These are phyloP conservation scores for Aspergillus ostianus DNA, from an alignment of 495 filamentous ascomycete species.

Conservation along the genomic window DNA sequence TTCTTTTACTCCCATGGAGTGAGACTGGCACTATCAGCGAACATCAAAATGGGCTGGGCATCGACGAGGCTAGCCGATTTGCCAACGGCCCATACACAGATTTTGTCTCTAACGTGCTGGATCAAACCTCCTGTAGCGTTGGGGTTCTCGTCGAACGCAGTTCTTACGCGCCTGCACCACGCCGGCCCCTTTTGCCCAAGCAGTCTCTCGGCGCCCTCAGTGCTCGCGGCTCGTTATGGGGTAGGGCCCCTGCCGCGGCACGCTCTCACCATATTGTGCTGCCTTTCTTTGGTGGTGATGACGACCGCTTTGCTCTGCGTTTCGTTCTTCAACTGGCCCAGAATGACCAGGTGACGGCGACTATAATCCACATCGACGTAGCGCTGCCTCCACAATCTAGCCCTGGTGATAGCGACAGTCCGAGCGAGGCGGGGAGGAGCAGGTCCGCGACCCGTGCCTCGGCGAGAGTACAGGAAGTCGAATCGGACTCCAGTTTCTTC, in stretches of 20 bases:
- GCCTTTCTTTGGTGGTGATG: slow-evolving; percentile 80
- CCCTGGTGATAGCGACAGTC: not conserved
- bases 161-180: slow-evolving; percentile 33
- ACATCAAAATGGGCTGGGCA: slow-evolving; percentile 31
- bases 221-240: slow-evolving; percentile 49
- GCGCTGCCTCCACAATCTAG: slow-evolving; percentile 3
- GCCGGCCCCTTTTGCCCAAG: slow-evolving; percentile 37
- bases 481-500: slow-evolving; percentile 60
- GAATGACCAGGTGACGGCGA: slow-evolving; percentile 63
- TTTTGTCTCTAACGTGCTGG: slow-evolving; percentile 65
- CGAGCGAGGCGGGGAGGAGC: not conserved
- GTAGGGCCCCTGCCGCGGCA: slow-evolving; percentile 43
- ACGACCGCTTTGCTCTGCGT: slow-evolving; percentile 78
- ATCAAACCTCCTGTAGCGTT: slow-evolving; percentile 59
- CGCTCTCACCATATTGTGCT: slow-evolving; percentile 84
- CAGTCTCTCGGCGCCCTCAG: slow-evolving; percentile 58
- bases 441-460: not conserved
- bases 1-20: slow-evolving; percentile 89
- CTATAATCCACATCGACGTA: slow-evolving; percentile 30
- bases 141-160: slow-evolving; percentile 83
- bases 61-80: slow-evolving; percentile 29
- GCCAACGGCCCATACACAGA: slow-evolving; percentile 53
- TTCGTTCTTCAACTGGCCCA: slow-evolving; percentile 78
- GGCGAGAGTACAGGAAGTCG: slow-evolving; percentile 7
- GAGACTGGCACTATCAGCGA: slow-evolving; percentile 76